Conservation (phyloP, 2,329 filamentous ascomycete genomes). For the Talaromyces sp. region DNA sequence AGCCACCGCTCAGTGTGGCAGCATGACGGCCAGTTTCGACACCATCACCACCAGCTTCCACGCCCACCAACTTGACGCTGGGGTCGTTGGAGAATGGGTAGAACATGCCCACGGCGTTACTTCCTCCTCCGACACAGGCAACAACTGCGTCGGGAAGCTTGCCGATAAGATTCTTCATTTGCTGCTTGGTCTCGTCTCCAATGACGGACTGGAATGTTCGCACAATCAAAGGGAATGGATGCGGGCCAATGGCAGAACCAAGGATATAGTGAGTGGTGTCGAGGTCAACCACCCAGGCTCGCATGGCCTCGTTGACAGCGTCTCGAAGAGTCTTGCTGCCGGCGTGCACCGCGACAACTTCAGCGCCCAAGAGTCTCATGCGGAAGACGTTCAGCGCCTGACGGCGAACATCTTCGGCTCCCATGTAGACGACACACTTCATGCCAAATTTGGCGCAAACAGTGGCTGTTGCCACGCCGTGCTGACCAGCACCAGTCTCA, state of each 20-base stretch:
- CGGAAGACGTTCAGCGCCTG: constrained; percentile 98
- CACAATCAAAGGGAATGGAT: constrained; percentile 96
- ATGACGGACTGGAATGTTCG: constrained; percentile 97
- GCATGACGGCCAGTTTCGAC: constrained; percentile 79
- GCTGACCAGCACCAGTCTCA: constrained; percentile 94
- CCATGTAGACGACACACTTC: constrained; percentile 98
- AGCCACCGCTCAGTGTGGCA: constrained; percentile 78
- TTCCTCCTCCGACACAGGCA: constrained; percentile 91
- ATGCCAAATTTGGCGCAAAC: constrained; percentile 98
- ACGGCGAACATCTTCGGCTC: constrained; percentile 90
- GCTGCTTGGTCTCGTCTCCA: constrained; percentile 85
- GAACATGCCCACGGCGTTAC: constrained; percentile 97
- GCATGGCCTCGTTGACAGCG: constrained; percentile 91
- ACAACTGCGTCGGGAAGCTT: constrained; percentile 94
- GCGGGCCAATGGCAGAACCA: constrained; percentile 92
- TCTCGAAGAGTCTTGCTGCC: constrained; percentile 78
- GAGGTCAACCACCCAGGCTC: constrained; percentile 88
- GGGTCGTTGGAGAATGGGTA: constrained; percentile 86
- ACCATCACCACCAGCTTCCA: constrained; percentile 93
- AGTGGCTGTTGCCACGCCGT: constrained; percentile 94
- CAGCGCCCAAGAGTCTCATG: constrained; percentile 91
- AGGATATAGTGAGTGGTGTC: constrained; percentile 98
- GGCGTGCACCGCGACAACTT: constrained; percentile 86
- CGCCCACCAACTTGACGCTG: constrained; percentile 80
- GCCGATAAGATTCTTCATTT: constrained; percentile 77